Base-by-base conservation (phyloP, 805 yeast genomes). In the Wickerhamiella domercqiae region DNA sequence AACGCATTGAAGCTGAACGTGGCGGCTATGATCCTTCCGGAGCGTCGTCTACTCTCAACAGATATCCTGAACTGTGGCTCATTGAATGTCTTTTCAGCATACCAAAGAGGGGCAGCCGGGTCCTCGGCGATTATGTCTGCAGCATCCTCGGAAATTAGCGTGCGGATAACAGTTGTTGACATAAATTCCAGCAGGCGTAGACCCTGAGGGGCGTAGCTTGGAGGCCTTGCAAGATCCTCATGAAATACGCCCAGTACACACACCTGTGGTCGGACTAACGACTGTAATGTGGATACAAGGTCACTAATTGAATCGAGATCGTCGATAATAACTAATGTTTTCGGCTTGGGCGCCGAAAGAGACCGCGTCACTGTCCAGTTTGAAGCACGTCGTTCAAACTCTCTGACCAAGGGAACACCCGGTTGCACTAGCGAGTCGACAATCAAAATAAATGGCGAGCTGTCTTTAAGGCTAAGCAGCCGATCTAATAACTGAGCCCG, bases 391-490 rank as follows among this genome's bases (percentile, higher is more conserved):
- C 67, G 62, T 2, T 66, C 55, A 34, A 84, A 63, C 51, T 83
- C 95, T 20, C 59, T 51, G 1, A 80, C 50, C 9, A 86, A 55
- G 33, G 61, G 49, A 21, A 59, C 47, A 0, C 83, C 71, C 0
- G 90, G 71, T 54, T 86, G 95, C 0, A 68, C 61, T 7, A 83
- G 56, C 1, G 79, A 66, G 53, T 90, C 97, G 6, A 70, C 51
- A 3, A 78, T 62, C 3, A 87, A 62, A 2, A 82, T 55, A 38
- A 87, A 70, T 0, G 94, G 93, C 0, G 87, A 69, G 17, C 57
- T 56, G 49, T 90, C 97, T 45, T 75, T 79, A 36, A 81, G 59
- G 2, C 74, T 57, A 2, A 90, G 55, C 5, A 82, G 61, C 41
- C 97, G 61, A 33, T 67, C 72, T 39, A 86, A 61, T 4, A 84